These are phyloP conservation scores for Thermothelomyces thermophilus DNA, from an alignment of 2,329 filamentous ascomycete genomes.

Conservation along the genomic window DNA sequence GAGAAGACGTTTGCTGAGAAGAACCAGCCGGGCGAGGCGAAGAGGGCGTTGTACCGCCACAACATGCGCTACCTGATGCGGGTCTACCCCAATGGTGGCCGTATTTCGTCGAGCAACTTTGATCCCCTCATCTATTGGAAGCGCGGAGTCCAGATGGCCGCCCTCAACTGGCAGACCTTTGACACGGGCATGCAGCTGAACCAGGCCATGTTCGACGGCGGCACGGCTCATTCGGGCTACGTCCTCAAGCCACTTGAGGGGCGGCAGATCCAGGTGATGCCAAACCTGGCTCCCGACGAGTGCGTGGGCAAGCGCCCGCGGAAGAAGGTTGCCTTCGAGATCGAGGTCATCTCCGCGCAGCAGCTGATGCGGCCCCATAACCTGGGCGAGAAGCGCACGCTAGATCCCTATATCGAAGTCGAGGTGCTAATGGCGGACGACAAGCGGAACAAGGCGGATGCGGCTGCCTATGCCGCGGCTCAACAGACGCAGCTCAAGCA, in stretches of 20 bases:
- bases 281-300: constrained; percentile 45
- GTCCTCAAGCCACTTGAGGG: constrained; percentile 87
- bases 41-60: constrained; percentile 75
- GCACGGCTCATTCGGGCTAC: constrained; percentile 80
- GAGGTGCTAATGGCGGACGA: constrained; percentile 94
- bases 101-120: constrained; percentile 86
- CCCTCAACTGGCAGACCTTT: constrained; percentile 97
- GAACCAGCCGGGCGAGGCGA: constrained; percentile 67
- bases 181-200: constrained; percentile 95
- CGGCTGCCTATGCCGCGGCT: constrained; percentile 48
- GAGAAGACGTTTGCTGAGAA: constrained; percentile 82
- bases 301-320: constrained; percentile 62
- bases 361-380: constrained; percentile 79
- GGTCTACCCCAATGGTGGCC: constrained; percentile 79
- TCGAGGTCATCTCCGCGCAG: constrained; percentile 89
- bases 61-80: constrained; percentile 90
- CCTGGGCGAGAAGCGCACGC: constrained; percentile 46
- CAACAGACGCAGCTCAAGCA: constrained; percentile 61
- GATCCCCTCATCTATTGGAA: constrained; percentile 92
- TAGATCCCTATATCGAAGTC: constrained; percentile 92
- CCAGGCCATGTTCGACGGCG: constrained; percentile 93
- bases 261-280: constrained; percentile 60
- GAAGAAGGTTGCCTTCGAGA: constrained; percentile 75
- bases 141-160: constrained; percentile 93
- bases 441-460: constrained; percentile 79